Percentiles rank a stretch among this genome's conserved stretches.
Evolutionary conservation across 2,329 filamentous ascomycete species (phyloP).

Genomic region (Penicillium occitanis): DNA sequence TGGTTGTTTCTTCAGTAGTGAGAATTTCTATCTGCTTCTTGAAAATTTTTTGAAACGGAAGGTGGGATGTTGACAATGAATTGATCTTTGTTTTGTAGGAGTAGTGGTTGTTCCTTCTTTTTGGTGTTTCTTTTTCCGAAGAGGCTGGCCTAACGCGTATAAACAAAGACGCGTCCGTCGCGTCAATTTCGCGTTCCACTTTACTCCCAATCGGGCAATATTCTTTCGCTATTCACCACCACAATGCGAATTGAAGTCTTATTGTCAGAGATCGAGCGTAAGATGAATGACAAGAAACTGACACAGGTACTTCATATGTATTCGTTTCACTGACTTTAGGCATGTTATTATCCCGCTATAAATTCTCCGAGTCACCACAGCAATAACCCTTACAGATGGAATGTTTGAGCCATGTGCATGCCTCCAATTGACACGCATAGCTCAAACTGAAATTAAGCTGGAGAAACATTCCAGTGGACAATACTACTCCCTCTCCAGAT

Average conservation of each 20-base stretch:
- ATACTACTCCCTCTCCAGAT: neutral
- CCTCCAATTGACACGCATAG: neutral
- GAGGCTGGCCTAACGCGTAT: slow-evolving; percentile 18
- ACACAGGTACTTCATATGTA: neutral
- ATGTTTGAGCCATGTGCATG: slow-evolving; percentile 11
- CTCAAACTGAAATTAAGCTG: neutral
- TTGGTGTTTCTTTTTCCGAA: slow-evolving; percentile 17
- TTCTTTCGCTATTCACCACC: neutral
- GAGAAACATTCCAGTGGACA: neutral
- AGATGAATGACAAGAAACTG: neutral
- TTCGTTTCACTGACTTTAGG: neutral
- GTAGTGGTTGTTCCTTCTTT: slow-evolving; percentile 23
- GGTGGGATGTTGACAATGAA: slow-evolving; percentile 21
- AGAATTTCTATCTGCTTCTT: too few relatives aligned
- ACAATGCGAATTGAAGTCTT: neutral
- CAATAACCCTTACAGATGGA: slow-evolving; percentile 16
- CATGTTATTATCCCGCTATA: neutral
- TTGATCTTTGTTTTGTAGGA: slow-evolving; percentile 32
- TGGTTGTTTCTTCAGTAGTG: neutral
- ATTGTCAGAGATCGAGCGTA: neutral
- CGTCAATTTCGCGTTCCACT: slow-evolving; percentile 12
- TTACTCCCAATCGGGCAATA: neutral
- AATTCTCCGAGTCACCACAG: slow-evolving; percentile 17
- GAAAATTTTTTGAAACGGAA: neutral
- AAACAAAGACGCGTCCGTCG: slow-evolving; percentile 7